Evolutionary conservation across 2,329 filamentous ascomycete genomes (phyloP), one percentile per base, ranked within the genome.

Genomic region (Alternaria ventricosa): DNA sequence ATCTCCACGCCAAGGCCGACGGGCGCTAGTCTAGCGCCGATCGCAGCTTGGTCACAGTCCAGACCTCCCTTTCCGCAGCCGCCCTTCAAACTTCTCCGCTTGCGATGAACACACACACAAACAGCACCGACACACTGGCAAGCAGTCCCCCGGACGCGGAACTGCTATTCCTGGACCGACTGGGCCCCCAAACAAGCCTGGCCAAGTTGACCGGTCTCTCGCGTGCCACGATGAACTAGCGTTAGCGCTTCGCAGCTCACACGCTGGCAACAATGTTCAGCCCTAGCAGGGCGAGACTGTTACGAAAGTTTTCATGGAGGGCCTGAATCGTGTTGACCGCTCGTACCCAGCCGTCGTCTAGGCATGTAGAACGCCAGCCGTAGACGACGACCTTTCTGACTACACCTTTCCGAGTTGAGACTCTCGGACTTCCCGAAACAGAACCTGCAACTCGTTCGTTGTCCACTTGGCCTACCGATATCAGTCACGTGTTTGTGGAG

Each of bases 191-290:
- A 56, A 41, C 11, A 47, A 45, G n/a, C 36, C 43, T 28, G 36
- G 18, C 25, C 23, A 49, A 57, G 30, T 57, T 64, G 57, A 59
- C 61, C 54, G 53, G 41, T 54, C 51, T 47, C 56, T 56, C 65
- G 62, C 62, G 45, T 67, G 56, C 55, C 59, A 63, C 45, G 59
- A 60, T 57, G 41, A 27, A 25, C 30, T 55, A 44, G 53, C 15
- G 8, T 28, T 50, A 22, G 53, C 28, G 51, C 44, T 7, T 27
- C 33, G 22, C 53, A 46, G 30, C 44, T 61, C 51, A 30, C 44
- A 13, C 22, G 54, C 59, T 53, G 25, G 46, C 25, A 57, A 45
- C 22, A 28, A 18, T 18, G 22, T 50, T 41, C 30, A 46, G 28
- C 55, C 22, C 55, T 27, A 57, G 55, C 30, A 50, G 23, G 28